phyloP scores from a whole-genome alignment of 1,284 basidiomycete genomes.

The Ganoderma sp. region DNA sequence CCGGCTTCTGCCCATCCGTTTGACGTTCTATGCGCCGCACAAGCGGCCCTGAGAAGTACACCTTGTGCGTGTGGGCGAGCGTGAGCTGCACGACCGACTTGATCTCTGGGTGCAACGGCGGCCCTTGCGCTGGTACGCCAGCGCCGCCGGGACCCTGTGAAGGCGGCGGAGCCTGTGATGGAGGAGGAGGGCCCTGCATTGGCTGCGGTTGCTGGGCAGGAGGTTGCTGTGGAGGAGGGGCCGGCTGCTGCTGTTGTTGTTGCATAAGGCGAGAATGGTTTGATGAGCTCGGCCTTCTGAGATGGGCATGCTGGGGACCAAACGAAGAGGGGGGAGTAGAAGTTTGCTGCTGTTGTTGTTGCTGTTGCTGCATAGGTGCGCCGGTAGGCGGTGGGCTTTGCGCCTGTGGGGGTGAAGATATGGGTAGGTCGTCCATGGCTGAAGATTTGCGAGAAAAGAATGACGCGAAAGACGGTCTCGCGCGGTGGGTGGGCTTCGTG shows the following conservation, averaged over 20 bases:
- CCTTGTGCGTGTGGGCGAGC: constrained; percentile 73
- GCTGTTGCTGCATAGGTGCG: constrained; percentile 10
- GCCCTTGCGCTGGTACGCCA: constrained; percentile 23
- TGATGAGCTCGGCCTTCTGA: background rate
- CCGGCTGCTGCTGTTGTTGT: constrained; percentile 5
- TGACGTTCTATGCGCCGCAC: constrained; percentile 74
- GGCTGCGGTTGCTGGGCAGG: constrained; percentile 1
- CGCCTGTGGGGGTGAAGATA: constrained; percentile 12
- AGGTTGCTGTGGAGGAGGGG: background rate
- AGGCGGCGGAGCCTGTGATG: constrained; percentile 11
- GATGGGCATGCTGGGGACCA: background rate
- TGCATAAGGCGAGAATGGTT: constrained; percentile 4
- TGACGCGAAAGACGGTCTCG: constrained; percentile 29
- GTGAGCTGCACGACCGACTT: constrained; percentile 74
- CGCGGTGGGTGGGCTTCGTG: constrained; percentile 24
- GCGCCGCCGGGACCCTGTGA: constrained; percentile 8
- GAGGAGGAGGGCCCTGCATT: constrained; percentile 3
- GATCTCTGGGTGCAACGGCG: constrained; percentile 76
- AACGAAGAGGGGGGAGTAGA: background rate
- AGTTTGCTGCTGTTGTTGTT: constrained; percentile 12
- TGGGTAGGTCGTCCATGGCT: constrained; percentile 17
- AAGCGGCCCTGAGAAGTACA: constrained; percentile 84
- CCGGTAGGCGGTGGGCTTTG: constrained; percentile 6
- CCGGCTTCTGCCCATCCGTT: constrained; percentile 74
- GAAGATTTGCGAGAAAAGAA: constrained; percentile 31